These are phyloP conservation scores for Penicillium lagena DNA, from an alignment of 495 filamentous ascomycete species.

Conservation along the genomic window DNA sequence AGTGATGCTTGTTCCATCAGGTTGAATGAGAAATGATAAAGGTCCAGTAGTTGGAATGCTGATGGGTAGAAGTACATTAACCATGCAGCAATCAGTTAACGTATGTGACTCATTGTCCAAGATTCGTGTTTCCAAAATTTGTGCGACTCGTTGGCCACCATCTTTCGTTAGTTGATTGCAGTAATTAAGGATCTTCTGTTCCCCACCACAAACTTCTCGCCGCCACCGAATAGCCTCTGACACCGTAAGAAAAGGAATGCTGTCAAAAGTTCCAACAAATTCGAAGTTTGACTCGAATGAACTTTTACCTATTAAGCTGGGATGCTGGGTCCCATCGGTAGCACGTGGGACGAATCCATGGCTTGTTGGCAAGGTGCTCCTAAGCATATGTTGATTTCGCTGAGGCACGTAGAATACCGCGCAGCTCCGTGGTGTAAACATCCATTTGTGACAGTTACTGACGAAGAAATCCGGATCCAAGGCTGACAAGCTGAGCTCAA, in stretches of 20 bases:
- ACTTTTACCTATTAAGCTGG: slow-evolving; percentile 21
- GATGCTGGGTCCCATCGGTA: too few relatives aligned
- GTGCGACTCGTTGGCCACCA: slow-evolving; percentile 49
- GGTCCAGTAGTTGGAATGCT: slow-evolving; percentile 12
- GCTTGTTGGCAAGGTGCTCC: slow-evolving; percentile 60
- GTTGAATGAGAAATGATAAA: too few relatives aligned
- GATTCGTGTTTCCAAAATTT: slow-evolving; percentile 57
- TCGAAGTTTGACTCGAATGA: slow-evolving; percentile 62
- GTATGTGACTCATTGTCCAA: slow-evolving; percentile 25
- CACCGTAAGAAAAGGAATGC: slow-evolving; percentile 56
- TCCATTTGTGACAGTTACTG: slow-evolving; percentile 78
- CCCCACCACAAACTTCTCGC: slow-evolving; percentile 57
- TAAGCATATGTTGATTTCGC: slow-evolving; percentile 66
- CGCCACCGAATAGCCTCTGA: slow-evolving; percentile 60
- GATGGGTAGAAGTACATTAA: slow-evolving; percentile 64
- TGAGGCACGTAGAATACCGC: slow-evolving; percentile 68
- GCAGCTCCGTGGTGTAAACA: slow-evolving; percentile 65
- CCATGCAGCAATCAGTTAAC: slow-evolving; percentile 39
- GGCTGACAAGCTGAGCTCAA: slow-evolving; percentile 51
- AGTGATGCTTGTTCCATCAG: slow-evolving; percentile 8
- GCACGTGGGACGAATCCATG: slow-evolving; percentile 32
- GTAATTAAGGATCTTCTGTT: slow-evolving; percentile 54
- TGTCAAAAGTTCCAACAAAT: slow-evolving; percentile 66
- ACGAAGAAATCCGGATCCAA: slow-evolving; percentile 73
- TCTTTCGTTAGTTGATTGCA: slow-evolving; percentile 40